Evolutionary conservation across 108 stramenopile species (phyloP), one percentile per base, ranked within the genome.

Genomic region (Skeletonema potamos): DNA sequence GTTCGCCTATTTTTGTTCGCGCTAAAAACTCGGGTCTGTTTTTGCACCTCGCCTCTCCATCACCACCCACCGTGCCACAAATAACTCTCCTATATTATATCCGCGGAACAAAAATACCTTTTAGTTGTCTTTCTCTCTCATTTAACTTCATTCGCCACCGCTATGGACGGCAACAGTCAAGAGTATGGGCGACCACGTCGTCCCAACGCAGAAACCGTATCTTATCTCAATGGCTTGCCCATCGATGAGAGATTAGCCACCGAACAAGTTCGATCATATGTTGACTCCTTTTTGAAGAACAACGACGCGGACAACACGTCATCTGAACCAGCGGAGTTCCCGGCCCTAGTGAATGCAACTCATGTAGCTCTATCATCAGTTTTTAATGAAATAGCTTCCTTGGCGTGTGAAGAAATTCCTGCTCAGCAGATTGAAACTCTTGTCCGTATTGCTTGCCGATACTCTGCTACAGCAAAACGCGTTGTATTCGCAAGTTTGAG

Each of bases 171-270:
- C 66, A 51, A 68, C 18, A 46, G 27, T 3, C 46, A 66, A 66
- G 84, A 84, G 20, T 92, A 89, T 66, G 81, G 84, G 65, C 89
- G 93, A 20, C 93, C 93, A 2, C 74, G 93, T 58, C 84, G 91
- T 32, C 89, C 93, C 4, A 83, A 86, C 68, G 62, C 79, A n/a
- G 90, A 92, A 41, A 90, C 93, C 17, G 66, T 94, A 34, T 65
- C 88, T 32, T 94, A 94, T 59, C 84, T 94, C 20, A 59, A 73
- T 5, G 89, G 87, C 10, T 72, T 94, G 26, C 93, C 93, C 6
- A 79, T 94, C 70, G 82, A 87, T 41, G 81, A 86, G 27, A 57
- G 74, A 29, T 43, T 61, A n/a, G 85, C 93, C 1, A 60, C 75
- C 15, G 55, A 80, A 54, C 89, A 94, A 79, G 76, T 86, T 8